Conservation (phyloP, 23 red algal species). For the Pyropia haitanensis region DNA sequence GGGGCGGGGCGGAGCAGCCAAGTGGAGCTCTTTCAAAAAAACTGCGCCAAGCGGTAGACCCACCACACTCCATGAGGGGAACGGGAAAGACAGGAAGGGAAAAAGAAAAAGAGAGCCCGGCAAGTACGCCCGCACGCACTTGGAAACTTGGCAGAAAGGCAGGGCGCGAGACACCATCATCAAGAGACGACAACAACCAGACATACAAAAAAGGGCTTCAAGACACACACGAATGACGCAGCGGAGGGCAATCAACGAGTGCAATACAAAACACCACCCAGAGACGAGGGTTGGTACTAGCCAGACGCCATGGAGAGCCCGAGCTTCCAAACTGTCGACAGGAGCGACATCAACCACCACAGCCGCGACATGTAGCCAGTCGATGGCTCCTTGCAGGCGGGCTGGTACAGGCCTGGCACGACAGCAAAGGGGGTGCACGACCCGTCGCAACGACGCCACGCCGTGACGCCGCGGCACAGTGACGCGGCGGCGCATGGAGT, state of each 20-base stretch:
- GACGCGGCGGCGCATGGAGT: too few species aligned
- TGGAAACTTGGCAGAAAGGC: slow-evolving; percentile 2
- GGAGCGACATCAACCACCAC: too few species aligned
- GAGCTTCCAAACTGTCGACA: too few species aligned
- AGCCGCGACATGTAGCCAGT: too few species aligned
- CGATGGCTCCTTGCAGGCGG: too few species aligned
- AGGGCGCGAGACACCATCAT: background rate
- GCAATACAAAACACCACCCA: slow-evolving; percentile 7
- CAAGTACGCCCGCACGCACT: background rate
- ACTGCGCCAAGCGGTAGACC: background rate
- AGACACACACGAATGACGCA: background rate
- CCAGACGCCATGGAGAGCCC: too few species aligned
- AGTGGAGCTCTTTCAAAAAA: background rate
- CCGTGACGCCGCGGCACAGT: too few species aligned
- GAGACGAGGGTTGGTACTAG: slow-evolving; percentile 12
- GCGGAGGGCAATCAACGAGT: background rate
- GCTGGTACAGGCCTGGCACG: too few species aligned
- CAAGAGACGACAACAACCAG: background rate
- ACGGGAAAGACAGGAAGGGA: background rate
- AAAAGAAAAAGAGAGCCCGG: background rate
- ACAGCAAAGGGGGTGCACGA: too few species aligned
- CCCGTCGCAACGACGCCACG: too few species aligned
- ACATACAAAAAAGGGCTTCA: background rate
- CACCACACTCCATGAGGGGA: background rate
- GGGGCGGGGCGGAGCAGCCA: background rate